Base-by-base conservation (phyloP, 148 eudicot genomes). In the Hydrangea macrophylla region DNA sequence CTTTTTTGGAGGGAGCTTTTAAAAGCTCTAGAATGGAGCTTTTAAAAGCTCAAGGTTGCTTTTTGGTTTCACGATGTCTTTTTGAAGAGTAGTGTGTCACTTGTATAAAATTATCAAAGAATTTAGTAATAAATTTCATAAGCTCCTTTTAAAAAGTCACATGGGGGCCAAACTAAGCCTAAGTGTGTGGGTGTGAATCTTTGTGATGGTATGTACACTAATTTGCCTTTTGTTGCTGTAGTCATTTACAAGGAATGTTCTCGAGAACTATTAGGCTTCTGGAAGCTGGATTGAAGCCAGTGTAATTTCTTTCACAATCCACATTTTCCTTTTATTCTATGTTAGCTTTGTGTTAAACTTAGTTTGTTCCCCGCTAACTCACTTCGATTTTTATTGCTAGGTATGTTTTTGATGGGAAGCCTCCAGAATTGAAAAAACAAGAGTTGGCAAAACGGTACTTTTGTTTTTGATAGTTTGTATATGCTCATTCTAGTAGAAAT, bases 181-280 rank as follows among this genome's bases (percentile, higher is more conserved):
- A n/a, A n/a, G n/a, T n/a, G n/a, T n/a, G n/a, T n/a, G n/a, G n/a
- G n/a, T n/a, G n/a, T n/a, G n/a, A n/a, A n/a, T n/a, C n/a, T n/a
- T n/a, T n/a, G n/a, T n/a, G n/a, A n/a, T n/a, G n/a, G n/a, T n/a
- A n/a, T n/a, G n/a, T n/a, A n/a, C n/a, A n/a, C 55, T 57, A 6
- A 48, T 59, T 74, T 69, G 26, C 36, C 67, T 56, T 44, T 57
- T 18, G 13, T 17, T 7, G 45, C 50, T 76, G 48, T 63, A 94
- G 99, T 83, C 99, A 94, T 80, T 82, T 94, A 89, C 96, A 88
- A 80, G 99, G 99, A 61, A 94, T 94, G 99, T 85, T 94, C 76
- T 72, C 86, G 22, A 84, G 97, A 68, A 94, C 99, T 20, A 91
- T 91, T 63, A 85, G 99, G 75, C 96, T 94, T 78, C 82, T 94